Conservation (phyloP, 2,329 filamentous ascomycete genomes). For the Aureobasidium sp. region DNA sequence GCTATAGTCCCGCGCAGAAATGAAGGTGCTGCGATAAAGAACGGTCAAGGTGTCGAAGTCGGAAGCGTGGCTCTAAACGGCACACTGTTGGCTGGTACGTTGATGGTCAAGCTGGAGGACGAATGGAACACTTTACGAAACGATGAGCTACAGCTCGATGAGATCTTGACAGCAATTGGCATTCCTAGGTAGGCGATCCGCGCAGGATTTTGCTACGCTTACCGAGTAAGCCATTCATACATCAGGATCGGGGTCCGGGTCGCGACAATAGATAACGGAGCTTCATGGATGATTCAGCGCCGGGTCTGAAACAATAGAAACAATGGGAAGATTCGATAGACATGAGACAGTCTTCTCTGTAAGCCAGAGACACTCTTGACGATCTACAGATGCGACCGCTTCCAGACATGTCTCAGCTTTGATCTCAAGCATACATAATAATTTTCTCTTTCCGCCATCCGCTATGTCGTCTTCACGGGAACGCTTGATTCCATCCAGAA, state of each 20-base stretch:
- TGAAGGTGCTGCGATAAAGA: slow-evolving; percentile 38
- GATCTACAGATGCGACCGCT: neutral
- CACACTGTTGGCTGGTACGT: slow-evolving; percentile 49
- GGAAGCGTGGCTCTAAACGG: slow-evolving; percentile 48
- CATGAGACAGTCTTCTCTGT: neutral
- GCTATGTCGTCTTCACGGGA: neutral
- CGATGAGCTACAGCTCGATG: slow-evolving; percentile 36
- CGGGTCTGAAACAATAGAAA: neutral
- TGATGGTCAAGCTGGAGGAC: slow-evolving; percentile 51
- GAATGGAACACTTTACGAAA: slow-evolving; percentile 46
- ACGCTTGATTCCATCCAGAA: neutral
- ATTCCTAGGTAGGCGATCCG: slow-evolving; percentile 23
- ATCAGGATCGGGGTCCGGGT: too few relatives aligned
- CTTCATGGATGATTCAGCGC: neutral
- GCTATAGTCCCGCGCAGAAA: slow-evolving; percentile 45
- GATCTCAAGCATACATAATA: neutral
- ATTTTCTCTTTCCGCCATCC: neutral
- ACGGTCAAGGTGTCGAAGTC: slow-evolving; percentile 33
- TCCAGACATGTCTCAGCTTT: neutral
- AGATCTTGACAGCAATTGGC: slow-evolving; percentile 38
- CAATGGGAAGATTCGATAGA: neutral
- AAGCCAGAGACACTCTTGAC: neutral
- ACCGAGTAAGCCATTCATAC: neutral
- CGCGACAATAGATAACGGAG: neutral
- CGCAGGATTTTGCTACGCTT: too few relatives aligned